Conservation (phyloP, 257 asterid genomes). For the Sherardia arvensis region DNA sequence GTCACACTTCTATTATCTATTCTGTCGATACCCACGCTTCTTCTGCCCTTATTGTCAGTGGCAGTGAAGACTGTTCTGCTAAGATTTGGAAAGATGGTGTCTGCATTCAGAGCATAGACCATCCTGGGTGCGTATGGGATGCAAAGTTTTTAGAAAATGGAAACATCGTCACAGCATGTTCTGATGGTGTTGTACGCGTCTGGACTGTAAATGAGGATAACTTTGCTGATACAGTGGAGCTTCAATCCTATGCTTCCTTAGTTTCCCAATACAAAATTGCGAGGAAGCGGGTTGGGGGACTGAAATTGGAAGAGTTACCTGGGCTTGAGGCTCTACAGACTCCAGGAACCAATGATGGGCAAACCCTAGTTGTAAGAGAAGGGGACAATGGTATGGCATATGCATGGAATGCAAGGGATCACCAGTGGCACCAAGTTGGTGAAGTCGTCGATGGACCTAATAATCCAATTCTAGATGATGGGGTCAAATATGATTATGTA, state of each 20-base stretch:
- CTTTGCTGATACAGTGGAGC: slow-evolving; percentile 57
- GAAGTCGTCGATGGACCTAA: slow-evolving; percentile 98
- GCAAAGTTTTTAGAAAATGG: slow-evolving; percentile 86
- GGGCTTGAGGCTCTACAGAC: slow-evolving; percentile 72
- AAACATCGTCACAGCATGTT: slow-evolving; percentile 88
- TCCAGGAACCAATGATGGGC: slow-evolving; percentile 94
- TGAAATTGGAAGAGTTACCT: slow-evolving; percentile 87
- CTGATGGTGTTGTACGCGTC: slow-evolving; percentile 85
- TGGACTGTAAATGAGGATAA: slow-evolving; percentile 71
- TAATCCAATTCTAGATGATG: slow-evolving; percentile 59
- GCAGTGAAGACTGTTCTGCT: slow-evolving; percentile 85
- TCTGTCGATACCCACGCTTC: slow-evolving; percentile 82
- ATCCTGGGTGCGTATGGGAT: slow-evolving; percentile 99
- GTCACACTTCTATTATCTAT: slow-evolving; percentile 85
- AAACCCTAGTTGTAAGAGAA: slow-evolving; percentile 86
- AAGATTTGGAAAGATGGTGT: slow-evolving; percentile 98
- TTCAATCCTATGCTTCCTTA: slow-evolving; percentile 49
- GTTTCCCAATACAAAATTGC: slow-evolving; percentile 63
- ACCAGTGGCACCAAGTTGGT: slow-evolving; percentile 96
- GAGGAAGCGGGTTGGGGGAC: slow-evolving; percentile 92
- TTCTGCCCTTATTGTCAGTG: slow-evolving; percentile 86
- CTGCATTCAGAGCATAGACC: slow-evolving; percentile 90
- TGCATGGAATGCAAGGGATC: slow-evolving; percentile 79
- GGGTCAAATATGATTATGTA: slow-evolving; percentile 72
- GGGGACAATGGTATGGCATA: slow-evolving; percentile 98